Conservation (phyloP, 2,329 filamentous ascomycete genomes). For the Epichloe festucae region DNA sequence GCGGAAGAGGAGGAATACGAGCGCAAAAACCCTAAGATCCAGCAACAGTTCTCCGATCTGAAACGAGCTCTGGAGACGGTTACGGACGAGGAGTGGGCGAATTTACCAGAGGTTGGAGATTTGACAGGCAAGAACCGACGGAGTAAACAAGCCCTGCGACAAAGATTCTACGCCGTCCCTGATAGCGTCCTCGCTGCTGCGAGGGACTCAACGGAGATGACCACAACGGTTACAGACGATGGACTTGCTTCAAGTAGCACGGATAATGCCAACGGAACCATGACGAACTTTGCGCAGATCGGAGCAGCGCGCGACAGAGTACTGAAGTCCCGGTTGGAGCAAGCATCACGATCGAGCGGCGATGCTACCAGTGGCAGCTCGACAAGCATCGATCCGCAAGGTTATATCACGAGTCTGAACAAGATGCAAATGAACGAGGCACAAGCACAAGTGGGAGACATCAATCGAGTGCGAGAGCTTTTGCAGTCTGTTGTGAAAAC, state of each 20-base stretch:
- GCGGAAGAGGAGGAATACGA: slow-evolving; percentile 92
- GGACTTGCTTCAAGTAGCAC: slow-evolving; percentile 31
- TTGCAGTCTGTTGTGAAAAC: slow-evolving; percentile 97
- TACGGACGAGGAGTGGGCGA: slow-evolving; percentile 93
- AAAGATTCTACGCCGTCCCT: slow-evolving; percentile 89
- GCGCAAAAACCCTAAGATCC: slow-evolving; percentile 97
- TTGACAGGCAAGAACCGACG: slow-evolving; percentile 88
- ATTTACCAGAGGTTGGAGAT: slow-evolving; percentile 88
- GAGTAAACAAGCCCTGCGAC: slow-evolving; percentile 66
- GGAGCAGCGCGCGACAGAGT: slow-evolving; percentile 94
- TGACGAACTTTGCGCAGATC: slow-evolving; percentile 97
- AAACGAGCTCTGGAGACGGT: slow-evolving; percentile 83
- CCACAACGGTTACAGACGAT: slow-evolving; percentile 80
- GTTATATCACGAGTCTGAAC: slow-evolving; percentile 84
- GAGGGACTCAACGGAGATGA: slow-evolving; percentile 65
- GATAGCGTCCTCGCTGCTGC: slow-evolving; percentile 89
- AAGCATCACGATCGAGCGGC: slow-evolving; percentile 60
- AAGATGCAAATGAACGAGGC: slow-evolving; percentile 68
- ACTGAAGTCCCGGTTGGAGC: slow-evolving; percentile 82
- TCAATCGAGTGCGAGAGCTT: slow-evolving; percentile 82
- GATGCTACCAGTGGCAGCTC: slow-evolving; percentile 64
- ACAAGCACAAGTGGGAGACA: slow-evolving; percentile 80
- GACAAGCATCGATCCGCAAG: slow-evolving; percentile 86
- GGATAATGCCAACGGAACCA: slow-evolving; percentile 62
- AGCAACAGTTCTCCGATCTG: slow-evolving; percentile 91